Percentiles rank a stretch among this genome's conserved stretches.
These are phyloP conservation scores for Diplodia mutila DNA, from an alignment of 2,329 filamentous ascomycete genomes.

Conservation along the genomic window DNA sequence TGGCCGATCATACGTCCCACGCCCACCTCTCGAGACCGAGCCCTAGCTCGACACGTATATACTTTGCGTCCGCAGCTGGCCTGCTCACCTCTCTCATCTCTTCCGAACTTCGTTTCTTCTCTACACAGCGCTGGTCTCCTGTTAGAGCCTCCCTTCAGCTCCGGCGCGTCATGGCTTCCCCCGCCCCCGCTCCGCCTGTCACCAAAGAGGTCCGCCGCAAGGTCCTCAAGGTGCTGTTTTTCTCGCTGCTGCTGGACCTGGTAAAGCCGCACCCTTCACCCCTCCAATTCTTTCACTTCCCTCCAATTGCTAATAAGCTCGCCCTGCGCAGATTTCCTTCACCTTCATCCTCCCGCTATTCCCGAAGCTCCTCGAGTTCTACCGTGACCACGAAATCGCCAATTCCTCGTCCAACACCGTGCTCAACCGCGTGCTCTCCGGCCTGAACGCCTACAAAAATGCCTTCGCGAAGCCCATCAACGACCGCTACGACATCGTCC, in stretches of 20 bases:
- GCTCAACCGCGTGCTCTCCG: constrained; percentile 76
- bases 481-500: constrained; percentile 93
- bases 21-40: not conserved
- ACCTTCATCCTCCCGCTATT: constrained; percentile 98
- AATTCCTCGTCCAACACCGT: constrained; percentile 60
- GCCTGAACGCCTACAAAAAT: constrained; percentile 92
- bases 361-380: constrained; percentile 93
- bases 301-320: not conserved
- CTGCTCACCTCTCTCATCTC: not conserved
- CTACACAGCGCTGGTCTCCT: not conserved
- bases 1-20: constrained; percentile 9
- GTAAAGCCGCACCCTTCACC: constrained; percentile 52
- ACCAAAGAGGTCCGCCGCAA: constrained; percentile 65
- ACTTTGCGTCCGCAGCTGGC: constrained; percentile 2
- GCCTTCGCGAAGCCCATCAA: constrained; percentile 91
- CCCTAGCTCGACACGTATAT: constrained; percentile 10
- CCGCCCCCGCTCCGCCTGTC: constrained; percentile 36
- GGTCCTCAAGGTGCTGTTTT: constrained; percentile 84
- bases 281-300: not conserved
- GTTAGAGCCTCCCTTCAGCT: not conserved
- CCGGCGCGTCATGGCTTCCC: constrained; percentile 1
- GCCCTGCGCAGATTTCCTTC: constrained; percentile 78
- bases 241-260: constrained; percentile 86
- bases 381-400: constrained; percentile 78
- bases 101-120: not conserved